Base-by-base conservation (phyloP, 371 early-diverging fungal genomes). In the Mucor lusitanicus region DNA sequence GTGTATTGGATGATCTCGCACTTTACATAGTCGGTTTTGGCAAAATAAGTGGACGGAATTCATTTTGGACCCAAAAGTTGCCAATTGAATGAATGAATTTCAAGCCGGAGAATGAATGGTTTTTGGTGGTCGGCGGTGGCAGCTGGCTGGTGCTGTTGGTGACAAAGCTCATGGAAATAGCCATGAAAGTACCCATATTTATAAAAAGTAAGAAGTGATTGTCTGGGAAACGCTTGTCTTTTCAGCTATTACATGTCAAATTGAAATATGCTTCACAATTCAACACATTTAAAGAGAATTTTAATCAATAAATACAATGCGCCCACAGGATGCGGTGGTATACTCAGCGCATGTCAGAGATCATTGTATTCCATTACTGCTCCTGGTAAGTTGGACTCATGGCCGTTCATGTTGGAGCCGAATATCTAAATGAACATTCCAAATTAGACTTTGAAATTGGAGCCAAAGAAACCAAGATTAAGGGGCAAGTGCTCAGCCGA, bases 401-500 rank as follows among this genome's bases (percentile, higher is more conserved):
- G 66, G 76, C 69, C 7, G 64, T 68, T 40, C 57, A 66, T 42
- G 12, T 77, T 27, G 63, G 28, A n/a, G 53, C 53, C 28, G 66
- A 59, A 7, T 4, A 12, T 37, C 54, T 53, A 2, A 28, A 28
- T 23, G 27, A 27, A 13, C 1, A 17, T 54, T 1, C 28, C 55
- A 55, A 55, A 6, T 39, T 39, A 68, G 76, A 71, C 11, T 70
- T 72, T 40, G 63, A 66, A 50, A 19, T 77, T 32, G 67, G 40
- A 13, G 53, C 53, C 28, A 68, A 61, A 11, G 69, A 69, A 28
- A 76, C 88, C 28, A 64, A 73, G 0, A 79, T 91, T 9, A 80
- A 87, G 19, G 91, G 89, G 13, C 64, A 81, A 37, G 63, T 67
- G 4, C 86, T 90, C 72, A 42, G 80, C 3, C 65, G 74, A 8